Percentiles rank a stretch among this genome's conserved stretches.
These are phyloP conservation scores for Pseudodiploospora longispora DNA, from an alignment of 2,329 filamentous ascomycete species.

Conservation along the genomic window DNA sequence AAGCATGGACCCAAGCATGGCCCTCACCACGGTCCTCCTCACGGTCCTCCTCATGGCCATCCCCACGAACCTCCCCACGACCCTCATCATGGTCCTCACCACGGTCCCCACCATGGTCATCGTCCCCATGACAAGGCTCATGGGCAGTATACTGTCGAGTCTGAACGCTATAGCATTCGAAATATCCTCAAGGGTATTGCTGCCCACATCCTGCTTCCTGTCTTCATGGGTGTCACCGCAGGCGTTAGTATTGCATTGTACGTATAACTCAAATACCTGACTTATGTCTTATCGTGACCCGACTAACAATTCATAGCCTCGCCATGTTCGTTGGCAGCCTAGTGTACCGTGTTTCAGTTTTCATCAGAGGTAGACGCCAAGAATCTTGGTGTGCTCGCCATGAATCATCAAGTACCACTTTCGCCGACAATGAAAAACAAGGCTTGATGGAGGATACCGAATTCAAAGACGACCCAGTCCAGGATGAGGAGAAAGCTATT, in stretches of 20 bases:
- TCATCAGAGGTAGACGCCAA: slow-evolving; percentile 24
- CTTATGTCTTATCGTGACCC: neutral
- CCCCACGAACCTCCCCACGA: slow-evolving; percentile 12
- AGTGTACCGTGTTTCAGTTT: slow-evolving; percentile 50
- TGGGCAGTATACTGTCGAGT: no score
- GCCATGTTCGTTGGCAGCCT: slow-evolving; percentile 59
- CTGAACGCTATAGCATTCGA: slow-evolving; percentile 2
- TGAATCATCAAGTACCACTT: neutral
- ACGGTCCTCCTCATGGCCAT: slow-evolving; percentile 2
- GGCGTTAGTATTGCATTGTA: slow-evolving; percentile 60
- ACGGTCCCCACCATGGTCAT: slow-evolving; percentile 5
- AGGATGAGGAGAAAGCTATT: no score
- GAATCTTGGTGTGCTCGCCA: slow-evolving; percentile 9
- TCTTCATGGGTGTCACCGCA: slow-evolving; percentile 60
- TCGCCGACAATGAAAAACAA: slow-evolving; percentile 39
- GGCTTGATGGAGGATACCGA: slow-evolving; percentile 34
- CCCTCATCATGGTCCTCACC: slow-evolving; percentile 17
- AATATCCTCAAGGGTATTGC: slow-evolving; percentile 47
- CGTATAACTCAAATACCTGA: slow-evolving; percentile 17
- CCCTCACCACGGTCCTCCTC: neutral
- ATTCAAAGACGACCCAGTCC: no score
- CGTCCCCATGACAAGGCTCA: slow-evolving; percentile 17
- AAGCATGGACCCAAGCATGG: neutral
- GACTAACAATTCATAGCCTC: slow-evolving; percentile 34
- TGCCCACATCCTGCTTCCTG: slow-evolving; percentile 57